Base-by-base conservation (phyloP, 805 yeast genomes). In the Saturnispora galanensis region DNA sequence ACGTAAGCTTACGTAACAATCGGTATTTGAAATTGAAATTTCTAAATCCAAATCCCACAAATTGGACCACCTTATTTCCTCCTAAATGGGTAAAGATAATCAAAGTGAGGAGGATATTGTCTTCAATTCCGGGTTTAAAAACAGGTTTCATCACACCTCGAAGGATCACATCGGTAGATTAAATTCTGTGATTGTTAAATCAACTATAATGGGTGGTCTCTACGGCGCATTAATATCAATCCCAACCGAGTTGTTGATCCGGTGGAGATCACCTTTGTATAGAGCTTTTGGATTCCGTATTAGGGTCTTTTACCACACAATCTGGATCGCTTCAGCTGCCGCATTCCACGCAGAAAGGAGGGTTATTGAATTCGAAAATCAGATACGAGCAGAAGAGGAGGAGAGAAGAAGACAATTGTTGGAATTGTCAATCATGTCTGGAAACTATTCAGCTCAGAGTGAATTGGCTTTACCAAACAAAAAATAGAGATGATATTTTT, bases 141-240 rank as follows among this genome's bases (percentile, higher is more conserved):
- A 50, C 32, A 35, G 39, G 12, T 9, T 48, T 17, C 49, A 42
- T 37, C 53, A 50, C 35, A 50, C 53, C 6, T 47, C 51, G 9
- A 43, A 44, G 16, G 57, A 56, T 15, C 55, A 56, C 33, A 51
- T 62, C 4, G 47, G 48, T 31, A 46, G 58, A 37, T 50, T 63
- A 10, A 53, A 59, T 7, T 45, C 49, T 30, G 57, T 62, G 11
- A 62, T 65, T 7, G n/a, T 56, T 8, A 55, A 56, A 41, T 57
- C 67, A 5, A 62, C 61, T 5, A 44, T 63, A 17, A 50, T 54
- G 11, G 69, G 69, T 21, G 68, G 62, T 5, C 48, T 64, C 10
- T 65, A 65, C 41, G 69, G 69, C 13, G 65, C 68, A 3, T 48
- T 65, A 42, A 52, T 65, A 29, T 62, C 68, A 10, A 58, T 64